Conservation (phyloP, 129 eudicot species). For the Gnaphalium uliginosum region DNA sequence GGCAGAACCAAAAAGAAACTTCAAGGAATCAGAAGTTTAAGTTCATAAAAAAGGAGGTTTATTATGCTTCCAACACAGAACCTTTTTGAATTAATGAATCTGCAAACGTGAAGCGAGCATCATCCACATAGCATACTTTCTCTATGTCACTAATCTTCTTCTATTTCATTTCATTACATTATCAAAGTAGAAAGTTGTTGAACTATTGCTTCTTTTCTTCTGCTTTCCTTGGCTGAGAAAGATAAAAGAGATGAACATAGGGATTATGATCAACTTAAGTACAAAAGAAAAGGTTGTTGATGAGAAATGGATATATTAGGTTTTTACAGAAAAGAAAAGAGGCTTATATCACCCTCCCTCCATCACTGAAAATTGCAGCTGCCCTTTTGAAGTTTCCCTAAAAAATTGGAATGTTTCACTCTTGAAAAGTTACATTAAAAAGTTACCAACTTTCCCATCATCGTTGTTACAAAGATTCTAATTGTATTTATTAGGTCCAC, state of each 20-base stretch:
- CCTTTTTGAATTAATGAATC: not conserved
- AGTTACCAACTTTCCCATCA: not conserved
- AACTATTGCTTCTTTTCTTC: constrained; percentile 36
- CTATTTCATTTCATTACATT: not conserved
- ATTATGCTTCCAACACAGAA: not conserved
- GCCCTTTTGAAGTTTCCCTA: not conserved
- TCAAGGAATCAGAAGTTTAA: constrained; percentile 5
- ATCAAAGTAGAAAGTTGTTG: not conserved
- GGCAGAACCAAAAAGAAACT: not conserved
- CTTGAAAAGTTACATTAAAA: not conserved
- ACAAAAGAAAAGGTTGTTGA: not conserved
- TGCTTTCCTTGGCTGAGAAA: constrained; percentile 38
- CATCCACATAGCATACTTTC: constrained; percentile 19
- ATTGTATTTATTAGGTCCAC: not conserved
- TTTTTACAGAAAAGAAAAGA: not conserved
- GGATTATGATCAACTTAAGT: not conserved
- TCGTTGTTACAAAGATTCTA: not conserved
- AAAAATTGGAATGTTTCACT: not conserved
- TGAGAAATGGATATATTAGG: not conserved
- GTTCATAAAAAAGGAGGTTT: not conserved
- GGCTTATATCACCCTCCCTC: not conserved
- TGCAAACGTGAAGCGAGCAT: constrained; percentile 19
- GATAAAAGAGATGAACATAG: not conserved
- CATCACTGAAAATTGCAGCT: not conserved
- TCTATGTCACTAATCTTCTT: constrained; percentile 5